phyloP scores from a whole-genome alignment of 352 stramenopile species.

The Phytopythium helicoides region DNA sequence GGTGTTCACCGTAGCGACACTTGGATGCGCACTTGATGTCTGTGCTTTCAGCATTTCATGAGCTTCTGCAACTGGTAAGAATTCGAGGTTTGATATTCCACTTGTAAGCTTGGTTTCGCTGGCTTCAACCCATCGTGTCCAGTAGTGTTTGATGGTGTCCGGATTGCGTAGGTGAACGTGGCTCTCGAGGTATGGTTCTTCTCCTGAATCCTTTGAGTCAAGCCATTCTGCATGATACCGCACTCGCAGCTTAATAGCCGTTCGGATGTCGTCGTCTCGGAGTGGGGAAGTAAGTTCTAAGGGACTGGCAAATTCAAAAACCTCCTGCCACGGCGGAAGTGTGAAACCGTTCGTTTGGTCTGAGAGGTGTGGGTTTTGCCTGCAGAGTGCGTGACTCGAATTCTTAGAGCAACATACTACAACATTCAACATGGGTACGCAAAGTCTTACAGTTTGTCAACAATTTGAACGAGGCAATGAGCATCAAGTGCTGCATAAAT shows the following conservation, averaged over 20 bases:
- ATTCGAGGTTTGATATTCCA: not conserved
- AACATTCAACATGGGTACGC: not conserved
- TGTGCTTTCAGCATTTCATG: conserved; percentile 25
- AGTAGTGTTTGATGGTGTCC: not conserved
- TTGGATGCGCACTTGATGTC: conserved; percentile 9
- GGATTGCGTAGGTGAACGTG: not conserved
- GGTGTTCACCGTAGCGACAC: conserved; percentile 56
- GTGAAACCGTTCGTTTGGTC: conserved; percentile 4
- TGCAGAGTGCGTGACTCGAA: not conserved
- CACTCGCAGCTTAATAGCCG: conserved; percentile 21
- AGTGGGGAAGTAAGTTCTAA: conserved; percentile 25
- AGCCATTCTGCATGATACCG: conserved; percentile 37
- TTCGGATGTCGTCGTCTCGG: conserved; percentile 11
- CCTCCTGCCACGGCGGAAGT: conserved; percentile 22
- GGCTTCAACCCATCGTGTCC: not conserved
- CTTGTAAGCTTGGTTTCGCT: not conserved
- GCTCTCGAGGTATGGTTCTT: not conserved
- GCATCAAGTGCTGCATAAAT: conserved; percentile 68
- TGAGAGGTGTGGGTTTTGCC: not conserved
- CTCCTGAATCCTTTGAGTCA: not conserved
- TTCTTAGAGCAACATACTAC: not conserved
- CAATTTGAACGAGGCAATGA: conserved; percentile 53
- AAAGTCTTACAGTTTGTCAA: conserved; percentile 38
- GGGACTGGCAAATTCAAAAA: conserved; percentile 16
- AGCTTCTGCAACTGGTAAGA: not conserved